These are phyloP conservation scores for Acrocalymma vagum DNA, from an alignment of 2,329 filamentous ascomycete genomes.

Conservation along the genomic window DNA sequence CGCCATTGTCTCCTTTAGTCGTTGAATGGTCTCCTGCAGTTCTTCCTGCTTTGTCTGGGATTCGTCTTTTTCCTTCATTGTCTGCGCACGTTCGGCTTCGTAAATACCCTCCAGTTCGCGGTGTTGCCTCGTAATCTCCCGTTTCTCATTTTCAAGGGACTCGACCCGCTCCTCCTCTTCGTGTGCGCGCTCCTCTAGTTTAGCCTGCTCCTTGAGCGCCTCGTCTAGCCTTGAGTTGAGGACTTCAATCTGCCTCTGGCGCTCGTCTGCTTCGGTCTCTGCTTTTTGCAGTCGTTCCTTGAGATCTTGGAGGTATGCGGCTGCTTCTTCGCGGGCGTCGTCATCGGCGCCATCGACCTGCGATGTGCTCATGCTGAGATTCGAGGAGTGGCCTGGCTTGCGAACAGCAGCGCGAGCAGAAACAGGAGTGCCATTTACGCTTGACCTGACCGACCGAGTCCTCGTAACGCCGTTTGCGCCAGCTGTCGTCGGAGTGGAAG, in stretches of 20 bases:
- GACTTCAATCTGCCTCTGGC: conserved; percentile 84
- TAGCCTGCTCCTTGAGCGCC: conserved; percentile 80
- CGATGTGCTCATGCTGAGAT: conserved; percentile 42
- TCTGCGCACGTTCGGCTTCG: conserved; percentile 85
- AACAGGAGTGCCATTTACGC: conserved; percentile 43
- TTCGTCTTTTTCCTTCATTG: conserved; percentile 92
- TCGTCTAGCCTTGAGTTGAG: conserved; percentile 89
- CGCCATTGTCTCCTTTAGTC: conserved; percentile 87
- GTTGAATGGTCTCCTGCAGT: conserved; percentile 87
- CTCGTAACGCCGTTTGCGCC: conserved; percentile 38
- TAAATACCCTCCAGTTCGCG: conserved; percentile 93
- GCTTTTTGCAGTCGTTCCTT: conserved; percentile 83
- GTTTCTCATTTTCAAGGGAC: conserved; percentile 81
- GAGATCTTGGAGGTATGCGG: conserved; percentile 82
- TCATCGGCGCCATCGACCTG: conserved; percentile 55
- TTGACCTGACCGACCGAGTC: conserved; percentile 41
- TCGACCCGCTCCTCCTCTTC: conserved; percentile 88
- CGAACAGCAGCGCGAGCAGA: conserved; percentile 49
- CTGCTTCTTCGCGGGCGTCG: conserved; percentile 80
- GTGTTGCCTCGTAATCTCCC: conserved; percentile 82
- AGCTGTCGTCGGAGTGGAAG: conserved; percentile 38
- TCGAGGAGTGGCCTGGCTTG: conserved; percentile 44
- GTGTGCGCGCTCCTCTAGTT: conserved; percentile 86
- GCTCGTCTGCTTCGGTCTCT: conserved; percentile 79
- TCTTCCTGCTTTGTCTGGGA: conserved; percentile 85